These are phyloP conservation scores for Hypoxylon sp. DNA, from an alignment of 2,329 filamentous ascomycete species.

Conservation along the genomic window DNA sequence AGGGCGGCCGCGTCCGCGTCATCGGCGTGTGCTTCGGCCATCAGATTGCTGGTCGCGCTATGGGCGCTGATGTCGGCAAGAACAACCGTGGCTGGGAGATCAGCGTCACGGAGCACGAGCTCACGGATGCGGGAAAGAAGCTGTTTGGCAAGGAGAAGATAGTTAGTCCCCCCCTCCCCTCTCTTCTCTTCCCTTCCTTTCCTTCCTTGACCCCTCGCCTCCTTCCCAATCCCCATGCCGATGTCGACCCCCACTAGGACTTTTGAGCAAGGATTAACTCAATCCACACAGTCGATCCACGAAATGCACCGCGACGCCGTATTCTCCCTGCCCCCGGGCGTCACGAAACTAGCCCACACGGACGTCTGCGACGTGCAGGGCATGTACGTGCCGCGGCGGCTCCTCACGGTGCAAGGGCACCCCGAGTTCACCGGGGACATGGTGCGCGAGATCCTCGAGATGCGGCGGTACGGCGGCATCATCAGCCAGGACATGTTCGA, in stretches of 20 bases:
- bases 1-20: slow-evolving; percentile 75
- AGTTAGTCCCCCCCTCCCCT: slow-evolving; percentile 55
- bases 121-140: slow-evolving; percentile 79
- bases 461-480: slow-evolving; percentile 75
- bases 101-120: slow-evolving; percentile 77
- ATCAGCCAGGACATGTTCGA: slow-evolving; percentile 78
- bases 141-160: slow-evolving; percentile 77
- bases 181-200: slow-evolving; percentile 6
- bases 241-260: not conserved
- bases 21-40: slow-evolving; percentile 91
- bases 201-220: not conserved
- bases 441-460: slow-evolving; percentile 75
- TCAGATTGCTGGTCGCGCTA: slow-evolving; percentile 83
- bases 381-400: slow-evolving; percentile 77
- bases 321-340: slow-evolving; percentile 71
- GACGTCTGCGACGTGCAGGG: slow-evolving; percentile 81
- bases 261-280: not conserved
- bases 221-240: not conserved
- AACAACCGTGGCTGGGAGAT: slow-evolving; percentile 84
- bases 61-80: slow-evolving; percentile 76
- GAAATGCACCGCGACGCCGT: slow-evolving; percentile 92
- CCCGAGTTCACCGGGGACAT: slow-evolving; percentile 85
- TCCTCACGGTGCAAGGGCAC: slow-evolving; percentile 88
- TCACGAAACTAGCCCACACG: slow-evolving; percentile 75
- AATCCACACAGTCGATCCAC: slow-evolving; percentile 72